Percentiles rank a stretch among this genome's conserved stretches.
These are phyloP conservation scores for Peronospora destructor DNA, from an alignment of 352 stramenopile species.

Conservation along the genomic window DNA sequence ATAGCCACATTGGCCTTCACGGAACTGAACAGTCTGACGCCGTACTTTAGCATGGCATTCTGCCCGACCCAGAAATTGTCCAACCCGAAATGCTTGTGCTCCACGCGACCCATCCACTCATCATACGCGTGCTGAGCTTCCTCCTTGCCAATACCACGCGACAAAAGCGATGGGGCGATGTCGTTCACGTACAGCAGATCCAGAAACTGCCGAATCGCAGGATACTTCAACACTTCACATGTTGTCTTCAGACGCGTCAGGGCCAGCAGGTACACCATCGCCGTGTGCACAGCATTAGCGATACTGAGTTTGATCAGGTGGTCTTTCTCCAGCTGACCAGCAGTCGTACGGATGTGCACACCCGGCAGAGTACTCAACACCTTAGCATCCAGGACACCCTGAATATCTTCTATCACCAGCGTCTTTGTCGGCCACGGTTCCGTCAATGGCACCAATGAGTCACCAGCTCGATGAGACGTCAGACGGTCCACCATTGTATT, in stretches of 20 bases:
- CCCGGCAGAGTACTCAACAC: conserved; percentile 40
- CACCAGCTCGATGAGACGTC: conserved; percentile 37
- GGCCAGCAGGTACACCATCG: conserved; percentile 78
- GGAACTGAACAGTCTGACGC: conserved; percentile 34
- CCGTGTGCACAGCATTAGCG: conserved; percentile 89
- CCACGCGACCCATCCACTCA: conserved; percentile 84
- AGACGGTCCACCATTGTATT: conserved; percentile 85
- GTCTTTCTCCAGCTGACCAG: conserved; percentile 58
- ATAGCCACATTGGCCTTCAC: conserved; percentile 19
- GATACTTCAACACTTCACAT: conserved; percentile 23
- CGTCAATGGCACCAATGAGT: conserved; percentile 46
- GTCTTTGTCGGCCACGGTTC: conserved; percentile 60
- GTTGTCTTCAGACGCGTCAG: conserved; percentile 42
- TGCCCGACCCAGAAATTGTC: conserved; percentile 91
- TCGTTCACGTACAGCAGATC: conserved; percentile 76
- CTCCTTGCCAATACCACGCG: conserved; percentile 25
- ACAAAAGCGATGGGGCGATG: conserved; percentile 51
- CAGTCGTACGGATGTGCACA: conserved; percentile 38
- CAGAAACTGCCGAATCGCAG: conserved; percentile 60
- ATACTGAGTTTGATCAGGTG: conserved; percentile 88
- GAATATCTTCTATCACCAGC: conserved; percentile 62
- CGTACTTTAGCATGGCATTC: conserved; percentile 68
- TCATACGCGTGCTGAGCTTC: conserved; percentile 40
- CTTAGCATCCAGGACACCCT: conserved; percentile 28
- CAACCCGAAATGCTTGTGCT: conserved; percentile 83